Conservation (phyloP, 768 basidiomycete species). For the Tulasnella sp. region DNA sequence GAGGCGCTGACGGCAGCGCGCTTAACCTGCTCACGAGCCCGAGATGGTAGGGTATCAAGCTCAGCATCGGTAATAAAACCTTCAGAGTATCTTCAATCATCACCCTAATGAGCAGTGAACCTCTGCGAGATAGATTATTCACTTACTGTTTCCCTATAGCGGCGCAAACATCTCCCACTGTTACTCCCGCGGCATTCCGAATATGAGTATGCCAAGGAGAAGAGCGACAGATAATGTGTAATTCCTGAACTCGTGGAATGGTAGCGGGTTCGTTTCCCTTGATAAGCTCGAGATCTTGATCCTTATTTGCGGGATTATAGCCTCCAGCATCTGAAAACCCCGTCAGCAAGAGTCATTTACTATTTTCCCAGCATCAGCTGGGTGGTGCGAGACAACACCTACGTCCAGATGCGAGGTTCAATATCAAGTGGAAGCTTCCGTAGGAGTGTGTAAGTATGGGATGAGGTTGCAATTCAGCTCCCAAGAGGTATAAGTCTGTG, state of each 20-base stretch:
- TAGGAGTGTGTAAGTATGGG: slow-evolving; percentile 50
- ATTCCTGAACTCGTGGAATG: slow-evolving; percentile 15
- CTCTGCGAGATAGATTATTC: slow-evolving; percentile 7
- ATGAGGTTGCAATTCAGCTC: slow-evolving; percentile 53
- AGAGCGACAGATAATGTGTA: slow-evolving; percentile 16
- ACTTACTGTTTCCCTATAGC: slow-evolving; percentile 66
- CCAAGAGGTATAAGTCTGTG: slow-evolving; percentile 69
- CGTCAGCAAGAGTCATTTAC: background rate
- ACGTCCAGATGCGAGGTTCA: slow-evolving; percentile 57
- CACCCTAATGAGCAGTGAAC: background rate
- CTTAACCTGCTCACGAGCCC: slow-evolving; percentile 60
- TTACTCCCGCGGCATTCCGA: slow-evolving; percentile 59
- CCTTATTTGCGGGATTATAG: slow-evolving; percentile 13
- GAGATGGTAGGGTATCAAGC: slow-evolving; percentile 43
- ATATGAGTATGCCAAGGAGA: slow-evolving; percentile 67
- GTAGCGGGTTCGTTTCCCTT: slow-evolving; percentile 16
- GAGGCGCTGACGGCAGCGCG: slow-evolving; percentile 40
- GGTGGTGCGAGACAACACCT: slow-evolving; percentile 25
- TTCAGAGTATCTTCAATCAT: slow-evolving; percentile 46
- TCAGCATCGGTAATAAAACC: slow-evolving; percentile 54
- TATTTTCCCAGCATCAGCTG: background rate
- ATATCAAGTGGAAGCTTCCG: slow-evolving; percentile 46
- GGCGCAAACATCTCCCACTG: slow-evolving; percentile 59
- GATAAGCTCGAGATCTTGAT: slow-evolving; percentile 15
- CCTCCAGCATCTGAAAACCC: slow-evolving; percentile 13